These are phyloP conservation scores for Terfezia claveryi DNA, from an alignment of 495 filamentous ascomycete species.

Conservation along the genomic window DNA sequence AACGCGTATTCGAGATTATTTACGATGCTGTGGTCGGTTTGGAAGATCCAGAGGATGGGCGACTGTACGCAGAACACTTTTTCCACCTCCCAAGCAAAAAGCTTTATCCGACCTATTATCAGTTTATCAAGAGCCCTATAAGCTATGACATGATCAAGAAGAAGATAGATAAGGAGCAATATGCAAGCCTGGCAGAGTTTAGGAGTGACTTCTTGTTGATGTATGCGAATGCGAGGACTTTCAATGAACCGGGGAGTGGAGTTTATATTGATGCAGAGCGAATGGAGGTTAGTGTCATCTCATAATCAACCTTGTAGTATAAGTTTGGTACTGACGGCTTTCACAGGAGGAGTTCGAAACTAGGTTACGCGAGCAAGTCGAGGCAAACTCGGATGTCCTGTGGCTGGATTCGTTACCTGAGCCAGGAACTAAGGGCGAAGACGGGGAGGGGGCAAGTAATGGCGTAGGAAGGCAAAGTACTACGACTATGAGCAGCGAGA, in stretches of 20 bases:
- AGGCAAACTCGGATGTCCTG: background rate
- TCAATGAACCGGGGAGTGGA: constrained; percentile 84
- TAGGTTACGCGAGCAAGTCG: background rate
- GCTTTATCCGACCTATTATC: constrained; percentile 79
- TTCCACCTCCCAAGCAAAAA: constrained; percentile 72
- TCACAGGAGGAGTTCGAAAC: background rate
- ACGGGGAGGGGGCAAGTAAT: background rate
- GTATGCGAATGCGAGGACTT: constrained; percentile 75
- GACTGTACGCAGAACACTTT: constrained; percentile 82
- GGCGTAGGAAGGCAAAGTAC: background rate
- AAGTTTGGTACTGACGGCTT: background rate
- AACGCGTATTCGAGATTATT: constrained; percentile 48
- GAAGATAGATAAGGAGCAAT: constrained; percentile 86
- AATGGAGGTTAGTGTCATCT: constrained; percentile 51
- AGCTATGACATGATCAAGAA: constrained; percentile 81
- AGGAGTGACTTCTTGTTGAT: constrained; percentile 58
- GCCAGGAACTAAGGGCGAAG: background rate
- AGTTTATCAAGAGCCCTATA: constrained; percentile 76
- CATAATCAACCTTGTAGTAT: no score
- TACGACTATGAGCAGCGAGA: background rate
- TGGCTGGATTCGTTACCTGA: background rate
- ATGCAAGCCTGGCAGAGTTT: constrained; percentile 59
- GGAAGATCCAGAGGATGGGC: constrained; percentile 32
- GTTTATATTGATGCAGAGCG: constrained; percentile 78
- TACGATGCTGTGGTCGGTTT: constrained; percentile 62